Base-by-base conservation (phyloP, 139 green algal genomes). In the Micractinium sp. region DNA sequence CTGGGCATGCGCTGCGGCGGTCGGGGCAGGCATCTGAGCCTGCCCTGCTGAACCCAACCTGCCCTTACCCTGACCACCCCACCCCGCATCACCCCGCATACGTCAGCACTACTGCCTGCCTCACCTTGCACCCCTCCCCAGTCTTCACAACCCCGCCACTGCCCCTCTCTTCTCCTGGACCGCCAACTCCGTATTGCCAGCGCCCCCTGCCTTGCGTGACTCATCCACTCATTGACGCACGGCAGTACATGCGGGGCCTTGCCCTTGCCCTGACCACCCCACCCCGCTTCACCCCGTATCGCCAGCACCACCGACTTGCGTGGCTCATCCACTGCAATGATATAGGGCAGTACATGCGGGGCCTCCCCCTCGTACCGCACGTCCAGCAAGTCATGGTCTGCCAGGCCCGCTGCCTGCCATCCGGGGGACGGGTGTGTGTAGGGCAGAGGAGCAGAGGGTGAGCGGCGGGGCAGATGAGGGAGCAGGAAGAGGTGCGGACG, bases 341-440 rank as follows among this genome's bases (percentile, higher is more conserved):
- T 94, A 92, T 96, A 96, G 38, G 94, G 94, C 75, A 96, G 90
- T 20, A 93, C 91, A 20, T 88, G 41, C 53, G 74, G 85, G 25
- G 81, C 91, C 89, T 92, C 81, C 13, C 78, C 82, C 27, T 91
- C 90, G 39, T 86, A 86, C 31, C 90, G 73, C n/a, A 93, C 90
- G 82, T 93, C 92, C 19, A 93, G 35, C 36, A 95, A 61, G 85
- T 94, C 90, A n/a, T 39, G 15, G 23, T 93, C 86, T 9, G 76
- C 56, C 23, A 95, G 75, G 0, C 85, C 89, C 25, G 93, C 90
- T 4, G 91, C 93, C 90, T 93, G 92, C 67, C 78, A 31, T 7
- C 15, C 20, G 3, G 16, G 27, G n/a, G n/a, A 3, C n/a, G 23
- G n/a, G 35, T 4, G 47, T 31, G 33, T 38, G 74, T 4, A 80